These are phyloP conservation scores for Arabidopsis suecica DNA, from an alignment of 345 rosid species.

Conservation along the genomic window DNA sequence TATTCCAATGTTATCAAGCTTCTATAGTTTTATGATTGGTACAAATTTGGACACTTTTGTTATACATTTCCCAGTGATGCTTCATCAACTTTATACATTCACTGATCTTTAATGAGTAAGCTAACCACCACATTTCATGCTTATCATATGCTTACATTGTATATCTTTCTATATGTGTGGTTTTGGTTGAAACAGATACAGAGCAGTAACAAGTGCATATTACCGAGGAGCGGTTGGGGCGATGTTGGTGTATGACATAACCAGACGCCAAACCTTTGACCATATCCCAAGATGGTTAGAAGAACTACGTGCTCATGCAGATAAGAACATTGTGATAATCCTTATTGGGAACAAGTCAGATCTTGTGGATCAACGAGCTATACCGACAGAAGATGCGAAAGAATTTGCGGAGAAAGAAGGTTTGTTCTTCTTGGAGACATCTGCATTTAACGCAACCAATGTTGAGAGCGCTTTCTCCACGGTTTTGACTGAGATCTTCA, in stretches of 20 bases:
- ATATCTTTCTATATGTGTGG: neutral
- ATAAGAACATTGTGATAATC: conserved; percentile 80
- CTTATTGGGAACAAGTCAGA: conserved; percentile 77
- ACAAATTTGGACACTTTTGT: neutral
- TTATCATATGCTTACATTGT: neutral
- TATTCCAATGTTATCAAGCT: neutral
- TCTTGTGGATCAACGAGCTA: conserved; percentile 68
- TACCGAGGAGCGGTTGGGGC: conserved; percentile 92
- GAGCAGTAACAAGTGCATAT: conserved; percentile 86
- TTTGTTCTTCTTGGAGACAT: conserved; percentile 77
- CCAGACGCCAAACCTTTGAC: conserved; percentile 78
- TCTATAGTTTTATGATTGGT: neutral
- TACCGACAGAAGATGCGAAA: conserved; percentile 70
- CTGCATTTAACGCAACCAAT: conserved; percentile 70
- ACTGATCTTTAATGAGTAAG: neutral
- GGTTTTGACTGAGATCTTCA: conserved; percentile 73
- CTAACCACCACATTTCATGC: neutral
- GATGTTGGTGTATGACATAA: conserved; percentile 76
- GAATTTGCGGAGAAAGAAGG: conserved; percentile 87
- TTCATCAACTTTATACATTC: neutral
- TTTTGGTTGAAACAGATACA: conserved; percentile 52
- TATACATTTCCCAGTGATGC: neutral
- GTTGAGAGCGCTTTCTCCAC: conserved; percentile 75
- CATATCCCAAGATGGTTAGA: conserved; percentile 88
- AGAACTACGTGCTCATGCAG: conserved; percentile 81